These are phyloP conservation scores for Stephania yunnanensis DNA, from an alignment of 164 flowering plant genomes.

Conservation along the genomic window DNA sequence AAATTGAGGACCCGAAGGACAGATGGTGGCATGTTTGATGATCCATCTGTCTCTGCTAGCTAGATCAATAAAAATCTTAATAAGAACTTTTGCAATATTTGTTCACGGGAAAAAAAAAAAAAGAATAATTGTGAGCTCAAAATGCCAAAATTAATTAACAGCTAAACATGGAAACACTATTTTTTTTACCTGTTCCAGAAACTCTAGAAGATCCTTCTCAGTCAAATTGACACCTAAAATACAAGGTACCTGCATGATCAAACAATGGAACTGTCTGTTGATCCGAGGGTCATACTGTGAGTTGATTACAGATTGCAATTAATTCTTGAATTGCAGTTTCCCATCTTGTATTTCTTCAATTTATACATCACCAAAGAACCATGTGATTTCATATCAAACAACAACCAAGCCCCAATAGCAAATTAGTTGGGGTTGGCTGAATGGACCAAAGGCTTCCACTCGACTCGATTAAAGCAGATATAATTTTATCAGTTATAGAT, in stretches of 20 bases:
- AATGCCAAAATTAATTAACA: not conserved
- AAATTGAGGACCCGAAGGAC: constrained; percentile 73
- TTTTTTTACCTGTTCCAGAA: constrained; percentile 73
- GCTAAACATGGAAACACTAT: not conserved
- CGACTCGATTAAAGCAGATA: too few species aligned
- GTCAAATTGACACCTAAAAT: constrained; percentile 82
- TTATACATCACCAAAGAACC: not conserved
- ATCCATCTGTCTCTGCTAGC: constrained; percentile 97
- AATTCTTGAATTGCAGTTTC: not conserved
- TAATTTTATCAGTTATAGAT: too few species aligned
- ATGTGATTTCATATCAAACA: not conserved
- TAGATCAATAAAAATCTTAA: constrained; percentile 20
- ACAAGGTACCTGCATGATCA: constrained; percentile 77
- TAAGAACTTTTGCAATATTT: constrained; percentile 6
- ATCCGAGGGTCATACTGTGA: not conserved
- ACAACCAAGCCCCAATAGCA: too few species aligned
- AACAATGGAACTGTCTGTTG: not conserved
- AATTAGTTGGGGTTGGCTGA: too few species aligned
- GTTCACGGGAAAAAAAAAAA: not conserved
- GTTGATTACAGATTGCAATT: too few species aligned
- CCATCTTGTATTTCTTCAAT: not conserved
- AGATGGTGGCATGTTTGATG: constrained; percentile 81
- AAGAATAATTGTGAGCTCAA: not conserved
- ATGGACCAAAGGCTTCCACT: too few species aligned
- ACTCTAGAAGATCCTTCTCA: constrained; percentile 77